phyloP scores from a whole-genome alignment of 768 basidiomycete species.

The Mycena kentingensis region DNA sequence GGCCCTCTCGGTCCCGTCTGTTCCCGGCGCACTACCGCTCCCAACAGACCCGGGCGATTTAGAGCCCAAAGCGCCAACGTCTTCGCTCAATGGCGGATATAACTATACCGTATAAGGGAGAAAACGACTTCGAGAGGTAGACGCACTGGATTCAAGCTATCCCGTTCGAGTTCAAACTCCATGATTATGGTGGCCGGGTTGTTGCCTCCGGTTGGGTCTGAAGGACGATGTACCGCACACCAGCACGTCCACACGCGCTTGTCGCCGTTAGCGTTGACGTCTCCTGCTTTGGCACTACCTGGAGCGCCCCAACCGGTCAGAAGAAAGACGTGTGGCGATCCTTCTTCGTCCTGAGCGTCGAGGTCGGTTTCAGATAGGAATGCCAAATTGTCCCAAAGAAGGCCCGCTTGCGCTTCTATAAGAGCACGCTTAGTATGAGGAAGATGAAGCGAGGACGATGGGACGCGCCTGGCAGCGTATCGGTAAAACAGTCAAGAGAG shows the following conservation, averaged over 20 bases:
- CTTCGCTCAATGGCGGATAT: slow-evolving; percentile 34
- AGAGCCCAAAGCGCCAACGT: background rate
- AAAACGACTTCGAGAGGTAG: too few species aligned
- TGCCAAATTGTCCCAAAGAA: slow-evolving; percentile 74
- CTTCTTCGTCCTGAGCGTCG: slow-evolving; percentile 44
- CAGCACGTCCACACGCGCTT: slow-evolving; percentile 66
- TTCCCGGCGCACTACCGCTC: background rate
- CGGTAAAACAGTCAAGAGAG: slow-evolving; percentile 69
- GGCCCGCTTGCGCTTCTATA: slow-evolving; percentile 63
- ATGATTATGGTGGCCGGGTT: slow-evolving; percentile 54
- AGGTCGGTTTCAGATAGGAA: slow-evolving; percentile 57
- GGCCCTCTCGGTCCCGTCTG: slow-evolving; percentile 5
- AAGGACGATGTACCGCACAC: slow-evolving; percentile 65
- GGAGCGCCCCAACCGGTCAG: slow-evolving; percentile 74
- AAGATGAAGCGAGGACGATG: too few species aligned
- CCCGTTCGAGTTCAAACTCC: slow-evolving; percentile 80
- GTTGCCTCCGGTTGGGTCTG: slow-evolving; percentile 19
- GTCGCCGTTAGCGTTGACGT: slow-evolving; percentile 31
- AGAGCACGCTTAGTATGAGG: too few species aligned
- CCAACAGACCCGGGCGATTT: slow-evolving; percentile 6
- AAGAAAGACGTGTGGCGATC: slow-evolving; percentile 62
- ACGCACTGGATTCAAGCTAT: slow-evolving; percentile 70
- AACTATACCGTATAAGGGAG: too few species aligned
- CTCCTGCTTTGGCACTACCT: slow-evolving; percentile 41
- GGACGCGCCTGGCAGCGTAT: slow-evolving; percentile 65